These are phyloP conservation scores for Stipa capillata DNA, from an alignment of 176 grass and related monocot species.

Conservation along the genomic window DNA sequence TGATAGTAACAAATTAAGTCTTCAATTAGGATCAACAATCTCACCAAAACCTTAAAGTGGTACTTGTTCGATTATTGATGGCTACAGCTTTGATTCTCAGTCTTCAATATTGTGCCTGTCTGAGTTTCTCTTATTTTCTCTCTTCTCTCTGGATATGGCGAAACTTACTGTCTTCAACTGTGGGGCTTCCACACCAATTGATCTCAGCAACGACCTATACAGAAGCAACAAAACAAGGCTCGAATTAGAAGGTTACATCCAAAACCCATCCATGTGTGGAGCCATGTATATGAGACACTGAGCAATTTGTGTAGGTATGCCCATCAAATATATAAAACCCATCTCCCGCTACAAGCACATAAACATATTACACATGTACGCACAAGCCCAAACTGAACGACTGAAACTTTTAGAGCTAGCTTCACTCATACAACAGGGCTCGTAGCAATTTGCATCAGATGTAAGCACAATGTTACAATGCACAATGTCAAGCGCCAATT, in stretches of 20 bases:
- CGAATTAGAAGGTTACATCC: not conserved
- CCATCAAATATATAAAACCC: not conserved
- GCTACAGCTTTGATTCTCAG: no score
- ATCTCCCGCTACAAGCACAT: not conserved
- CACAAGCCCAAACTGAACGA: not conserved
- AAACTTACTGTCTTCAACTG: constrained; percentile 39
- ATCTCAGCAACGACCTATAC: constrained; percentile 30
- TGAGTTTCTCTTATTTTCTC: no score
- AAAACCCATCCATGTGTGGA: not conserved
- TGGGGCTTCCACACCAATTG: constrained; percentile 39
- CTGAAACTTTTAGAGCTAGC: not conserved
- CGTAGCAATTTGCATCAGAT: not conserved
- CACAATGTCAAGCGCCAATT: not conserved
- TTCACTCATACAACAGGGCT: not conserved
- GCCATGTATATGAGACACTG: not conserved
- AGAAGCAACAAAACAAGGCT: not conserved
- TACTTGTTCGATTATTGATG: no score
- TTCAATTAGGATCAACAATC: no score
- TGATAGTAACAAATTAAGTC: no score
- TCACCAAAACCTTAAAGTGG: no score
- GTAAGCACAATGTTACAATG: not conserved
- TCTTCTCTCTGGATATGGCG: no score
- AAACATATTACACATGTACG: not conserved
- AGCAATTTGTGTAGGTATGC: not conserved
- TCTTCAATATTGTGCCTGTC: no score